Conservation (phyloP, 2,329 filamentous ascomycete genomes). For the Pyricularia sp. region DNA sequence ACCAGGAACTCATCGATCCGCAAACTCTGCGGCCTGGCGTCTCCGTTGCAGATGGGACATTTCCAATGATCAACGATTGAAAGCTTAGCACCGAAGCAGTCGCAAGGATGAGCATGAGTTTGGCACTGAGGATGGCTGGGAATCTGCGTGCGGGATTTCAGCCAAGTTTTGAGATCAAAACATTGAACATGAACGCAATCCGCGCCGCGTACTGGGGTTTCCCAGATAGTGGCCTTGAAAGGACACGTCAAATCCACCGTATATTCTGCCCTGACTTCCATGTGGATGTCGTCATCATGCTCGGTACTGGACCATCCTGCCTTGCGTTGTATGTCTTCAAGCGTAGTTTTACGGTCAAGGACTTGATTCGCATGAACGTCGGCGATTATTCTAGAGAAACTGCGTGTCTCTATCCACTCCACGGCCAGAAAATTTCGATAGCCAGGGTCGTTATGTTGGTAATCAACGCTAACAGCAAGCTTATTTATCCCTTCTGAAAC, state of each 20-base stretch:
- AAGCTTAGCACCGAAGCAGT: slow-evolving; percentile 27
- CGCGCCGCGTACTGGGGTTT: slow-evolving; percentile 56
- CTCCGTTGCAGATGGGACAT: slow-evolving; percentile 69
- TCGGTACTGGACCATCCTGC: slow-evolving; percentile 15
- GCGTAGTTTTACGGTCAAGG: slow-evolving; percentile 33
- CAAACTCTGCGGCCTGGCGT: slow-evolving; percentile 62
- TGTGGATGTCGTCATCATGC: slow-evolving; percentile 48
- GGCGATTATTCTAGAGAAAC: slow-evolving; percentile 28
- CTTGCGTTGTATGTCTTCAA: slow-evolving; percentile 40
- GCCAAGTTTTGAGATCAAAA: slow-evolving; percentile 77
- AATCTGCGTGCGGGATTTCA: slow-evolving; percentile 48
- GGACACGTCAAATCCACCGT: slow-evolving; percentile 54
- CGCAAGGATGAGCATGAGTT: slow-evolving; percentile 16
- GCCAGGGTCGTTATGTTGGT: slow-evolving; percentile 9
- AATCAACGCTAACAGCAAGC: slow-evolving; percentile 37
- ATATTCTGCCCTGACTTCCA: slow-evolving; percentile 43
- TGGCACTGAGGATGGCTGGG: slow-evolving; percentile 12
- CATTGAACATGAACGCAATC: slow-evolving; percentile 70
- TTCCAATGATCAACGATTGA: slow-evolving; percentile 60
- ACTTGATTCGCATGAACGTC: slow-evolving; percentile 22
- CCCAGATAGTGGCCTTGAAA: slow-evolving; percentile 51
- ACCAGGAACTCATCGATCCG: slow-evolving; percentile 62
- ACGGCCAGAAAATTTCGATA: slow-evolving; percentile 50
- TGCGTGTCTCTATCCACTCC: slow-evolving; percentile 50
- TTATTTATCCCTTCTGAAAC: slow-evolving; percentile 48